Percentiles rank a stretch among this genome's conserved stretches.
Evolutionary conservation across 345 rosid species (phyloP).

Genomic region (Rhizophora apiculata): DNA sequence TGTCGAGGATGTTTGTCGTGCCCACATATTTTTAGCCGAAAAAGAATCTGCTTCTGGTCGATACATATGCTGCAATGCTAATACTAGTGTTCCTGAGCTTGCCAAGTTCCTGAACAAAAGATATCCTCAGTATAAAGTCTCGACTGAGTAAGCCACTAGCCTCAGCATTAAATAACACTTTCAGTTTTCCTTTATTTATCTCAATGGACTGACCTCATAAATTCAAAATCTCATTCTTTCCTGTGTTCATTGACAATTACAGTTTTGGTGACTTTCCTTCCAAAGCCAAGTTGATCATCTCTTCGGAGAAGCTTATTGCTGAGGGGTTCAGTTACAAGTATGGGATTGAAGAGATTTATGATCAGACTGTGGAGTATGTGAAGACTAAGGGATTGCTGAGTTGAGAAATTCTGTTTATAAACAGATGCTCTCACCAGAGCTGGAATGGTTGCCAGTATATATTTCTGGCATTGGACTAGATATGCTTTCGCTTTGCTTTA

Average conservation of each 20-base stretch:
- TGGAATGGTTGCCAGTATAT: too few relatives aligned
- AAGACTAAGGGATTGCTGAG: conserved; percentile 49
- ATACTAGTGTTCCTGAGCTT: conserved; percentile 62
- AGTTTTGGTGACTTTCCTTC: conserved; percentile 71
- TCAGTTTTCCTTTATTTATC: background rate
- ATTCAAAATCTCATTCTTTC: background rate
- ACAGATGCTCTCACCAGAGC: too few relatives aligned
- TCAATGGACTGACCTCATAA: too few relatives aligned
- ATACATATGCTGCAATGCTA: conserved; percentile 61
- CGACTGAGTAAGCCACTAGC: conserved; percentile 56
- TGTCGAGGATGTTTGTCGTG: conserved; percentile 75
- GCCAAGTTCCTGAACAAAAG: conserved; percentile 56
- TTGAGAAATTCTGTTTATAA: conserved; percentile 14
- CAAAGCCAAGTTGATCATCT: conserved; percentile 51
- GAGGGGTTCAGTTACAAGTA: conserved; percentile 73
- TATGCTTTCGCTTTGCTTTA: too few relatives aligned
- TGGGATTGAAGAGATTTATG: conserved; percentile 71
- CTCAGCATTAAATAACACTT: background rate
- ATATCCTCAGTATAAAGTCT: conserved; percentile 61
- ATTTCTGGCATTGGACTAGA: too few relatives aligned
- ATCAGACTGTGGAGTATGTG: conserved; percentile 53
- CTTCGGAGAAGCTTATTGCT: conserved; percentile 61
- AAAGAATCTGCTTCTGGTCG: conserved; percentile 80
- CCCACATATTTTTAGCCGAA: conserved; percentile 79
- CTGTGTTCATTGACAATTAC: conserved; percentile 11